phyloP scores from a whole-genome alignment of 768 basidiomycete genomes.

The Amanita rubescens region DNA sequence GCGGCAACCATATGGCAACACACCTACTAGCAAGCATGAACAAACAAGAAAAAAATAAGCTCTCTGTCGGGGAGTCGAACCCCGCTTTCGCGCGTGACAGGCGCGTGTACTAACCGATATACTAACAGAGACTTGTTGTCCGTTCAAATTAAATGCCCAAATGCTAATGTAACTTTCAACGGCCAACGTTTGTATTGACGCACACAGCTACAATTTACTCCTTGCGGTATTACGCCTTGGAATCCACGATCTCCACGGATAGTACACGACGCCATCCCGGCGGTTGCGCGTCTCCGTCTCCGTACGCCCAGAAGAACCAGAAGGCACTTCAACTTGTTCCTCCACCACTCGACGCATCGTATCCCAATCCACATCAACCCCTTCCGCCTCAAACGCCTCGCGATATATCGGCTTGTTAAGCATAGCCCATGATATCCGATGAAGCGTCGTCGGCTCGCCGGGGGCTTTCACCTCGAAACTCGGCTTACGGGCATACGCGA shows the following conservation, averaged over 20 bases:
- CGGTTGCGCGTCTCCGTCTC: not conserved
- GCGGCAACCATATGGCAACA: too few relatives aligned
- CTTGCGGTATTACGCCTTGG: not conserved
- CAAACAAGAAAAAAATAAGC: not conserved
- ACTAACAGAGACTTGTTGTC: slow-evolving; percentile 10
- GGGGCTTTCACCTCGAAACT: slow-evolving; percentile 36
- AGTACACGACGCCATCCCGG: not conserved
- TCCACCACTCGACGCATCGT: not conserved
- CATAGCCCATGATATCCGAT: slow-evolving; percentile 38
- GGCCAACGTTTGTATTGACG: not conserved
- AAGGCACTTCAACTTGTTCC: not conserved
- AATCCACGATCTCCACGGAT: not conserved
- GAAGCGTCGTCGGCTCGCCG: slow-evolving; percentile 25
- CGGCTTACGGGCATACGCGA: slow-evolving; percentile 37
- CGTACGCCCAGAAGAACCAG: not conserved
- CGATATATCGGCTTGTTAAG: slow-evolving; percentile 27
- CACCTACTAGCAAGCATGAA: too few relatives aligned
- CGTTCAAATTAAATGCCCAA: not conserved
- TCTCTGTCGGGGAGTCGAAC: slow-evolving; percentile 14
- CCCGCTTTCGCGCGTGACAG: slow-evolving; percentile 13
- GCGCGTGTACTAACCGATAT: slow-evolving; percentile 12
- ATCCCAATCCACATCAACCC: slow-evolving; percentile 25
- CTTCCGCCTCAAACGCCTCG: slow-evolving; percentile 32
- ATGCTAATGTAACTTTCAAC: not conserved
- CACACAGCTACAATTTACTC: not conserved